phyloP scores from a whole-genome alignment of 192 early-diverging fungal genomes.

The Glomus cerebriforme region DNA sequence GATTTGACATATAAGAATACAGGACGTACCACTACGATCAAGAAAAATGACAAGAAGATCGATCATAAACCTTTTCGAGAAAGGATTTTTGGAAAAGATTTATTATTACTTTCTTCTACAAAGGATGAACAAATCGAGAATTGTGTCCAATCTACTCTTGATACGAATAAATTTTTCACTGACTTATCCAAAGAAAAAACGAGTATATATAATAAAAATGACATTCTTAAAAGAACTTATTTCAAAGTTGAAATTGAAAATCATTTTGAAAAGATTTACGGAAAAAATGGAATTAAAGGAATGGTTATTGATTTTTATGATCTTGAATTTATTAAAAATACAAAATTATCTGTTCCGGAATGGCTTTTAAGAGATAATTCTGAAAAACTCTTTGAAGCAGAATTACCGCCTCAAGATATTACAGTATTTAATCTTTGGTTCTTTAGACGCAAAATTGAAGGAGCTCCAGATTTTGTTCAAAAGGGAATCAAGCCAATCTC shows the following conservation, averaged over 20 bases:
- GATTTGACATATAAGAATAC: neutral
- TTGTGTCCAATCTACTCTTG: neutral
- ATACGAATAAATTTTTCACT: neutral
- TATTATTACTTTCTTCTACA: neutral
- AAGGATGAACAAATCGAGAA: neutral
- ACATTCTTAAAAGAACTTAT: neutral
- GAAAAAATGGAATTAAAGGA: neutral
- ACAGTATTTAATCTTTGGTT: neutral
- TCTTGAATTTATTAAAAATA: neutral
- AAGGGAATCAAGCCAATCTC: neutral
- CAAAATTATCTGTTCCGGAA: neutral
- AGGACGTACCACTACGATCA: neutral
- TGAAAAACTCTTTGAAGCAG: neutral
- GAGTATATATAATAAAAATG: too few species aligned
- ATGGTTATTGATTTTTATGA: neutral
- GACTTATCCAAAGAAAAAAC: neutral
- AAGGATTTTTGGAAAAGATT: neutral
- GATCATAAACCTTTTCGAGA: neutral
- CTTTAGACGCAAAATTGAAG: neutral
- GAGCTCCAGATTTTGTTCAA: neutral
- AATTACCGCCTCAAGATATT: neutral
- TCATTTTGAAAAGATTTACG: neutral
- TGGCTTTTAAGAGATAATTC: neutral
- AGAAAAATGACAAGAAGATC: neutral
- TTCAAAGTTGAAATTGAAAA: neutral